Percentiles rank a stretch among this genome's conserved stretches.
Conservation (phyloP, 257 asterid species). For the Penstemon eatonii region DNA sequence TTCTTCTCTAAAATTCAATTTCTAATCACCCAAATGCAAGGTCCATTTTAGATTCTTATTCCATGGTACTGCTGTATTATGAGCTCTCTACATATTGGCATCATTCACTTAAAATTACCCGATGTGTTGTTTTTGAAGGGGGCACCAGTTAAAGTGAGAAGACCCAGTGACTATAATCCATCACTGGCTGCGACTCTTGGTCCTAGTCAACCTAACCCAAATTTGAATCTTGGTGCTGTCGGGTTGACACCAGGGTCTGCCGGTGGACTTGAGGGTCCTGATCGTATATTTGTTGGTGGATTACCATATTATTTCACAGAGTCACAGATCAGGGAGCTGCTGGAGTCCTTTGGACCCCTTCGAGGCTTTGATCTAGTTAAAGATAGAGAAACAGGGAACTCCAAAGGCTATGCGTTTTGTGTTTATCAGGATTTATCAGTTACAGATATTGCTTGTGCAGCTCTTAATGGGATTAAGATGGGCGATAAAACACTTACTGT, state of each 20-base stretch:
- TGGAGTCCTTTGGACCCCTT: conserved; percentile 96
- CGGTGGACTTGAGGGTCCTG: conserved; percentile 98
- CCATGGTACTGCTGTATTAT: conserved; percentile 10
- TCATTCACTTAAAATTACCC: background rate
- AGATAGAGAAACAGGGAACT: conserved; percentile 98
- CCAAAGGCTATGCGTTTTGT: conserved; percentile 99
- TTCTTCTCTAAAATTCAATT: no score
- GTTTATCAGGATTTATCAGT: conserved; percentile 88
- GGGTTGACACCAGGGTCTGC: conserved; percentile 91
- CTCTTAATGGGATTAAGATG: conserved; percentile 98
- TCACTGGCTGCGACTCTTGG: conserved; percentile 97
- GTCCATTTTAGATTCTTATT: conserved; percentile 1
- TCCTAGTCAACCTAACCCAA: conserved; percentile 92
- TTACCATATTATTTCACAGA: conserved; percentile 95
- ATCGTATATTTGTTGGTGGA: conserved; percentile 95
- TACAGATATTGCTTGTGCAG: conserved; percentile 97
- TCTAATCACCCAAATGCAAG: no score
- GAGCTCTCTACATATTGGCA: background rate
- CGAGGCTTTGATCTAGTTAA: conserved; percentile 94
- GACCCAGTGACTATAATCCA: conserved; percentile 98
- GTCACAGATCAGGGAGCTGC: conserved; percentile 87
- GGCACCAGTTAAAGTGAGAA: conserved; percentile 95
- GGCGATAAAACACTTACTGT: conserved; percentile 97
- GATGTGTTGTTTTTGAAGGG: conserved; percentile 51
- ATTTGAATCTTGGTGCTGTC: conserved; percentile 85